Evolutionary conservation across 2,329 filamentous ascomycete species (phyloP).

Genomic region (Ceratocystis variospora): DNA sequence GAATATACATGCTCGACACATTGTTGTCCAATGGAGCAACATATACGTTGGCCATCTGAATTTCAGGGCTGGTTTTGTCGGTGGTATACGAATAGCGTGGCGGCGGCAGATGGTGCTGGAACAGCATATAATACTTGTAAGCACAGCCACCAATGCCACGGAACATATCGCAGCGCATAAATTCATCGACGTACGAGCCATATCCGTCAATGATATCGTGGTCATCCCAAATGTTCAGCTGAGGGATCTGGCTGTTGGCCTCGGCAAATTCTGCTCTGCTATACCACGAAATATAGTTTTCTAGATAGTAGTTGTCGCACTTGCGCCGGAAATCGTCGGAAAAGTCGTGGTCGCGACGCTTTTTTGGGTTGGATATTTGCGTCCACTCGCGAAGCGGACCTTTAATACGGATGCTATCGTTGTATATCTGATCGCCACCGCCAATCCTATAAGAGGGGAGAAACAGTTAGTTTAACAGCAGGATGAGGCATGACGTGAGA

Average conservation of each 20-base stretch:
- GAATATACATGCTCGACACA: constrained; percentile 52
- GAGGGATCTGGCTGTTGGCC: constrained; percentile 82
- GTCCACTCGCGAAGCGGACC: constrained; percentile 77
- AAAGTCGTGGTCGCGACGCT: constrained; percentile 67
- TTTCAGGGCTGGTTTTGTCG: constrained; percentile 30
- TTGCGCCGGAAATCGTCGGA: constrained; percentile 64
- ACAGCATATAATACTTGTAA: constrained; percentile 96
- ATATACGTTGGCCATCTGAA: constrained; percentile 60
- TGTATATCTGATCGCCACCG: constrained; percentile 93
- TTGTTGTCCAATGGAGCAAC: constrained; percentile 51
- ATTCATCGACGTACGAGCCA: constrained; percentile 83
- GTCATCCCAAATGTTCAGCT: constrained; percentile 97
- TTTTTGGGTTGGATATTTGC: constrained; percentile 64
- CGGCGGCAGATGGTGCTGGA: constrained; percentile 85
- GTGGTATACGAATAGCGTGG: constrained; percentile 77
- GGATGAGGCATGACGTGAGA: background rate
- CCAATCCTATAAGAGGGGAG: constrained; percentile 39
- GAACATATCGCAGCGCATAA: constrained; percentile 88
- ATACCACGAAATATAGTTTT: constrained; percentile 80
- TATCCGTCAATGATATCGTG: constrained; percentile 90
- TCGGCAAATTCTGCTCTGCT: constrained; percentile 69
- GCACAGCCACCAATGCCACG: constrained; percentile 81
- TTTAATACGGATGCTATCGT: constrained; percentile 75
- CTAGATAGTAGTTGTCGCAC: constrained; percentile 80
- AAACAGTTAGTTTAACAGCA: background rate